Evolutionary conservation across 2,329 filamentous ascomycete species (phyloP).

Genomic region (Helicocarpus griseus): DNA sequence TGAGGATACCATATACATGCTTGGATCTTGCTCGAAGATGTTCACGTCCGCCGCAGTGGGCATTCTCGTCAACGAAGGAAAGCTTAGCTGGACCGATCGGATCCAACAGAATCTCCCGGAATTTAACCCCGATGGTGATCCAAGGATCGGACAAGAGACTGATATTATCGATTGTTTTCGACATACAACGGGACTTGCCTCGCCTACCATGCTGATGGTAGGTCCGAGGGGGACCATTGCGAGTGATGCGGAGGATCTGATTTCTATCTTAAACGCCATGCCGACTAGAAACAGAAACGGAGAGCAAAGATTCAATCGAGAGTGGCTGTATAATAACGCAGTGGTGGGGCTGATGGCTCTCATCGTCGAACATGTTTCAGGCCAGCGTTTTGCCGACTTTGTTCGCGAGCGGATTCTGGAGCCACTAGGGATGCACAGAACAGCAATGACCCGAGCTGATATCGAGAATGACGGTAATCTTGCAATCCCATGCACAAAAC

Average conservation of each 20-base stretch:
- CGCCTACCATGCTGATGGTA: background rate
- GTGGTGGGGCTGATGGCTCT: slow-evolving; percentile 16
- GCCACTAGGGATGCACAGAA: slow-evolving; percentile 20
- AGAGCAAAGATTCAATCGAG: background rate
- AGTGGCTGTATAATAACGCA: slow-evolving; percentile 21
- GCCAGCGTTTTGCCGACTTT: slow-evolving; percentile 16
- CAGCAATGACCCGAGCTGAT: slow-evolving; percentile 6
- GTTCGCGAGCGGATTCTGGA: slow-evolving; percentile 15
- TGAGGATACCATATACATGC: slow-evolving; percentile 19
- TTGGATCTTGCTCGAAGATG: slow-evolving; percentile 21
- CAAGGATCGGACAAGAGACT: slow-evolving; percentile 10
- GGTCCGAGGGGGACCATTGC: background rate
- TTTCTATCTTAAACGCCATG: background rate
- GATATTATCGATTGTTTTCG: slow-evolving; percentile 19
- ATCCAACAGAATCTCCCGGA: slow-evolving; percentile 16
- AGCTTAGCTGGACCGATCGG: slow-evolving; percentile 16
- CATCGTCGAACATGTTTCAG: slow-evolving; percentile 16
- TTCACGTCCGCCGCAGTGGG: slow-evolving; percentile 18
- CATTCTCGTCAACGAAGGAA: slow-evolving; percentile 18
- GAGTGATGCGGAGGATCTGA: background rate
- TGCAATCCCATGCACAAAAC: slow-evolving; percentile 11
- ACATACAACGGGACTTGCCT: slow-evolving; percentile 17
- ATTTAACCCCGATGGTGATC: slow-evolving; percentile 13
- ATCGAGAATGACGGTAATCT: slow-evolving; percentile 13
- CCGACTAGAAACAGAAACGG: background rate